Evolutionary conservation across 257 asterid species (phyloP), one percentile per base, ranked within the genome.

Genomic region (Verbascum thapsus): DNA sequence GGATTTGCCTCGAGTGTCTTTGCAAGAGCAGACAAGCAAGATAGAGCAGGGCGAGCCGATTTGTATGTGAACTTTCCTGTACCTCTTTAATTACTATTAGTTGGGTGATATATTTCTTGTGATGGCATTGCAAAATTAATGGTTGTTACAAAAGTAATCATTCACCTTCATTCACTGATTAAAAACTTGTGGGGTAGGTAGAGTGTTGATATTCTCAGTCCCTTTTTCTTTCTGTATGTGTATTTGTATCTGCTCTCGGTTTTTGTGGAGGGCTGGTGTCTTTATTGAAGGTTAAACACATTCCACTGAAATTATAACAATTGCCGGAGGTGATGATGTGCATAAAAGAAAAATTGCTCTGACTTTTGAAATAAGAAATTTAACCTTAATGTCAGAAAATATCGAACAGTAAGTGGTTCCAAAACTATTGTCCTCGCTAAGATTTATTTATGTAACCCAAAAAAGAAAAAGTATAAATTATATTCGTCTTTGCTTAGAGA

Each of bases 21-120:
- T 52, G 61, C 91, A 0, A 94, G 80, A 78, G 99, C 97, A 37
- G 99, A 94, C 81, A 94, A 94, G 73, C 99, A 94, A 76, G 99
- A 94, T 66, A 86, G 94, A 58, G 84, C 95, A 26, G 91, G 84
- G 35, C 83, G 87, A 62, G 78, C 95, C 20, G 95, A 83, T 72
- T 74, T 83, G 91, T 86, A 83, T 19, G 83, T 16, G 18, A 49
- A 35, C 40, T 5, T 38, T 42, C 53, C 17, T 13, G 9, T 3
- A 2, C 40, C 43, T 26, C 17, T 23, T 53, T 48, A 19, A 26
- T 56, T n/a, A 59, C 13, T 61, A 7, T 30, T 53, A 61, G n/a
- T 23, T 56, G 6, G 12, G 18, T 59, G 18, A 57, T 32, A 10
- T 48, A n/a, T 50, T 32, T 59, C 45, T 40, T 30, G 59, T 26